These are phyloP conservation scores for Pyricularia sp. DNA, from an alignment of 2,329 filamentous ascomycete species.

Conservation along the genomic window DNA sequence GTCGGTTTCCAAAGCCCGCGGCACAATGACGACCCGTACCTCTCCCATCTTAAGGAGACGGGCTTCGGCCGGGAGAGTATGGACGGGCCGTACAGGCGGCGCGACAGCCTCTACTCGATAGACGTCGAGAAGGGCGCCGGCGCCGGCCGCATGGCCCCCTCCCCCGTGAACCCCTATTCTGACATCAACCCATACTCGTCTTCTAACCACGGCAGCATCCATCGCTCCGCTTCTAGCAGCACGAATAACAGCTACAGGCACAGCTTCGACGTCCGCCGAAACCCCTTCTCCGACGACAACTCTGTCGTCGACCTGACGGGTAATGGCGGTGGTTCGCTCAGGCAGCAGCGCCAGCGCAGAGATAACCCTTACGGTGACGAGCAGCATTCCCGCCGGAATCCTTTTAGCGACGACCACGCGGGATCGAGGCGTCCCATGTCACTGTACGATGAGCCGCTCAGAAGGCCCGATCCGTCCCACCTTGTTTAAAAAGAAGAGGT, in stretches of 20 bases:
- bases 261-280: not conserved
- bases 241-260: not conserved
- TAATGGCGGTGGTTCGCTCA: not conserved
- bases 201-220: not conserved
- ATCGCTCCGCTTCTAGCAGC: not conserved
- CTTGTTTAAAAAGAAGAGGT: not conserved
- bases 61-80: not conserved
- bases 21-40: not conserved
- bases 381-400: not conserved
- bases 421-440: not conserved
- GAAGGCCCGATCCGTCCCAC: not conserved
- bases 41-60: not conserved
- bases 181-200: not conserved
- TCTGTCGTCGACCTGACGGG: not conserved
- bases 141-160: not conserved
- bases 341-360: not conserved
- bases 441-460: not conserved
- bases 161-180: not conserved
- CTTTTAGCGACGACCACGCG: not conserved
- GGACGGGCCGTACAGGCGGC: not conserved
- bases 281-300: not conserved
- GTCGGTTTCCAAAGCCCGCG: not conserved
- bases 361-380: not conserved
- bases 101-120: not conserved
- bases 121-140: not conserved